Percentiles rank a stretch among this genome's conserved stretches.
phyloP scores from a whole-genome alignment of 495 filamentous ascomycete genomes.

The Pseudoneurospora amorphoporcata region DNA sequence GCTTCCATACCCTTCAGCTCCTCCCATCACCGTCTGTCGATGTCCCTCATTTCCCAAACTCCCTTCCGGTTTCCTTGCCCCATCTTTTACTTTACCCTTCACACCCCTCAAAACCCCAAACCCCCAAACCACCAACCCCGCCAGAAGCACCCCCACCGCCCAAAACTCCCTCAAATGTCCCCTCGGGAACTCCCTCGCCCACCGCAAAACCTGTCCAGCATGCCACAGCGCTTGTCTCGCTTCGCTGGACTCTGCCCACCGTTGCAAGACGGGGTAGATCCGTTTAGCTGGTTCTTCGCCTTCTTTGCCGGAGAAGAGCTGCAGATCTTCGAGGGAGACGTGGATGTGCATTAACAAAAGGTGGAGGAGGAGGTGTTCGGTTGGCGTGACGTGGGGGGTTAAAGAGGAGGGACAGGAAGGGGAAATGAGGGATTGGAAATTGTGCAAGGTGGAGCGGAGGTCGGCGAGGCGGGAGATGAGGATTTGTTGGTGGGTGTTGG shows the following conservation, averaged over 20 bases:
- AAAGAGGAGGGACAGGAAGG: conserved; percentile 39
- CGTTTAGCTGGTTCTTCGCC: conserved; percentile 49
- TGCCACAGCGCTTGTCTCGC: conserved; percentile 51
- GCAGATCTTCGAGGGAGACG: conserved; percentile 52
- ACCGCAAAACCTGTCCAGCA: conserved; percentile 50
- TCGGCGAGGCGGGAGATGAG: conserved; percentile 44
- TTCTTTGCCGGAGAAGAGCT: conserved; percentile 53
- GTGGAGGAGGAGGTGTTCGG: conserved; percentile 51
- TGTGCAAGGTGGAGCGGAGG: conserved; percentile 25
- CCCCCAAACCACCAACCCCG: conserved; percentile 49
- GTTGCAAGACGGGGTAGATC: conserved; percentile 40
- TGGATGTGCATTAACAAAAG: conserved; percentile 49
- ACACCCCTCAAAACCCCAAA: conserved; percentile 41
- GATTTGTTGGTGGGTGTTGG: conserved; percentile 10
- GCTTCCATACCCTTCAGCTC: too few relatives aligned
- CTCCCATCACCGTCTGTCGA: neutral
- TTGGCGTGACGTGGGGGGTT: conserved; percentile 48
- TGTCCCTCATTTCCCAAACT: neutral
- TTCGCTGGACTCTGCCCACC: conserved; percentile 42
- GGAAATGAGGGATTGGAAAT: conserved; percentile 18
- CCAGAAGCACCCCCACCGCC: conserved; percentile 51
- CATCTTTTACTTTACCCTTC: neutral
- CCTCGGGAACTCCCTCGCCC: conserved; percentile 37
- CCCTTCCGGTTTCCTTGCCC: neutral
- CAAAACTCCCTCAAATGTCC: conserved; percentile 46